Conservation (phyloP, 768 basidiomycete species). For the Leccinum sublutescens region DNA sequence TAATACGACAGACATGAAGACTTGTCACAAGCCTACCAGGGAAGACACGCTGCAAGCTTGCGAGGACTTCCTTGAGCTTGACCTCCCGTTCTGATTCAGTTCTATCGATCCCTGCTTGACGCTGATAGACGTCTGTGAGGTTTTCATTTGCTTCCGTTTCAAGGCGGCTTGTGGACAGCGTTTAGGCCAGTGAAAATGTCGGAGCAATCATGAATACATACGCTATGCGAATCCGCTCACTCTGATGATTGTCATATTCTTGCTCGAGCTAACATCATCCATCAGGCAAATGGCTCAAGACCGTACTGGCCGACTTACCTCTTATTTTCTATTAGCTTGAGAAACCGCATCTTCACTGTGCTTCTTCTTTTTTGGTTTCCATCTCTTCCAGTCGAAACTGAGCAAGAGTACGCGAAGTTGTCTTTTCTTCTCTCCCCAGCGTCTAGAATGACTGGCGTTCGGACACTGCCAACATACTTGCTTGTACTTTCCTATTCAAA, state of each 20-base stretch:
- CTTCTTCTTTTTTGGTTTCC: constrained; percentile 51
- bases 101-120: constrained; percentile 87
- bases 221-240: constrained; percentile 79
- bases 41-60: constrained; percentile 84
- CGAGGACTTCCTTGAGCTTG: constrained; percentile 81
- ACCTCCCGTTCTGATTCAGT: constrained; percentile 83
- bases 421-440: constrained; percentile 81
- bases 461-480: constrained; percentile 76
- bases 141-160: constrained; percentile 94
- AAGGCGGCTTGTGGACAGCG: constrained; percentile 57
- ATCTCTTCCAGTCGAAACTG: constrained; percentile 69
- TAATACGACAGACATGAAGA: background rate
- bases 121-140: constrained; percentile 73
- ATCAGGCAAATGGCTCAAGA: background rate
- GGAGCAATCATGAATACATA: constrained; percentile 29
- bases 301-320: constrained; percentile 39
- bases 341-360: constrained; percentile 51
- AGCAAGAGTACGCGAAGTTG: constrained; percentile 55
- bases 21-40: constrained; percentile 52
- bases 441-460: constrained; percentile 87
- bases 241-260: constrained; percentile 81
- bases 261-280: constrained; percentile 52
- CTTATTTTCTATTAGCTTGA: constrained; percentile 51
- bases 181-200: background rate
- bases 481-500: constrained; percentile 64